phyloP scores from a whole-genome alignment of 2,329 filamentous ascomycete species.

The Paraphaeosphaeria sporulosa region DNA sequence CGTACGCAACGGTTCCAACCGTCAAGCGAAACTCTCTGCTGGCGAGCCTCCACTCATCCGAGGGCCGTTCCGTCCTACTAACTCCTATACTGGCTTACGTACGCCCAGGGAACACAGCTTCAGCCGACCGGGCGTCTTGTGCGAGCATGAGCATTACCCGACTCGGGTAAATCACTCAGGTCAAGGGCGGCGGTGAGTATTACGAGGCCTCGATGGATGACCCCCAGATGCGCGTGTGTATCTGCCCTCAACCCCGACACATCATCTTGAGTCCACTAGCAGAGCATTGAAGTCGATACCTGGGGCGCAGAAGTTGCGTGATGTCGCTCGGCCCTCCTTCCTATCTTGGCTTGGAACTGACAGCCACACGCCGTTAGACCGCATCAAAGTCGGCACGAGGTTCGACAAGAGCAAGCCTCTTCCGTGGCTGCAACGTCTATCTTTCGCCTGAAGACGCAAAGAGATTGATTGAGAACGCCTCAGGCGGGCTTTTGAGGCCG shows the following conservation, averaged over 20 bases:
- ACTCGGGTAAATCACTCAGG: slow-evolving; percentile 7
- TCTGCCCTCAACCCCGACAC: neutral
- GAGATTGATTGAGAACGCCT: slow-evolving; percentile 4
- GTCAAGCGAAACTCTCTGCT: neutral
- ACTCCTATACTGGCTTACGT: slow-evolving; percentile 13
- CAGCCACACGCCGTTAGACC: slow-evolving; percentile 21
- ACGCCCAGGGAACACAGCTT: slow-evolving; percentile 17
- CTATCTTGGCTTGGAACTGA: slow-evolving; percentile 15
- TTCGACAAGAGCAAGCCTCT: slow-evolving; percentile 19
- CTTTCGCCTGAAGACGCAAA: neutral
- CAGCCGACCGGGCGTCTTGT: slow-evolving; percentile 11
- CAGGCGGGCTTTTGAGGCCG: neutral
- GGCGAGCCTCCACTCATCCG: slow-evolving; percentile 4
- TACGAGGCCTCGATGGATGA: slow-evolving; percentile 4
- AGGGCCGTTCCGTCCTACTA: slow-evolving; percentile 16
- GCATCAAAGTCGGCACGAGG: slow-evolving; percentile 9
- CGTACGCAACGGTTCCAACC: neutral
- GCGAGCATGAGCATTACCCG: slow-evolving; percentile 15
- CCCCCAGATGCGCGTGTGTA: neutral
- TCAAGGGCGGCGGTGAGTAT: slow-evolving; percentile 15
- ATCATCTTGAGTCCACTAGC: slow-evolving; percentile 9
- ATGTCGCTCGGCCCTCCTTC: slow-evolving; percentile 17
- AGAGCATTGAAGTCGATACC: neutral
- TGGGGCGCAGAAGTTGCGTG: neutral
- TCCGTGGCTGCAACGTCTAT: slow-evolving; percentile 8